phyloP scores from a whole-genome alignment of 345 rosid species.

The Populus ilicifolia region DNA sequence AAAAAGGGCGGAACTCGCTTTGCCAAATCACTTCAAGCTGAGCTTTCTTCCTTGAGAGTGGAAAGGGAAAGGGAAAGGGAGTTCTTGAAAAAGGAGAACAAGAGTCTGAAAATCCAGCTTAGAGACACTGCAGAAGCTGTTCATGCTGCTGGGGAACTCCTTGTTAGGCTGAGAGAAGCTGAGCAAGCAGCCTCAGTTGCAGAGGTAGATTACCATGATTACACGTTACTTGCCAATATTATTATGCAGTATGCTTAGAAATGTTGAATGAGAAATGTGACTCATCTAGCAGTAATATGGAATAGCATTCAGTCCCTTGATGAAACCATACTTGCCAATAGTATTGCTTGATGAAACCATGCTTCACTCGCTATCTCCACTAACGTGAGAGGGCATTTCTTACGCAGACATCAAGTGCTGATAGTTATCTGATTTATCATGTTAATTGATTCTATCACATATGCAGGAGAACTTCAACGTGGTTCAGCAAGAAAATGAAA shows the following conservation, averaged over 20 bases:
- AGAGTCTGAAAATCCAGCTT: constrained; percentile 71
- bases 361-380: no score
- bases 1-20: constrained; percentile 74
- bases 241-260: not conserved
- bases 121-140: constrained; percentile 97
- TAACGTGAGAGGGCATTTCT: no score
- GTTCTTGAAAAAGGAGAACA: constrained; percentile 67
- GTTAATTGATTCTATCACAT: not conserved
- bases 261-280: not conserved
- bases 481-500: constrained; percentile 68
- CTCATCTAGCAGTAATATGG: not conserved
- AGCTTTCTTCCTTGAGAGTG: constrained; percentile 72
- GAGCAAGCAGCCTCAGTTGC: constrained; percentile 75
- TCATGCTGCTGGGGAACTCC: constrained; percentile 97
- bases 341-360: not conserved
- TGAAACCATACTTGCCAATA: not conserved
- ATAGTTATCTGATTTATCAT: constrained; percentile 20
- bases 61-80: constrained; percentile 81
- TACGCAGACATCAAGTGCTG: constrained; percentile 7
- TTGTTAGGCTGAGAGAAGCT: constrained; percentile 85
- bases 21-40: constrained; percentile 67
- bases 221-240: not conserved
- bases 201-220: constrained; percentile 45
- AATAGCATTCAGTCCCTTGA: no score
- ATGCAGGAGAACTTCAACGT: constrained; percentile 53